A percentile compares a stretch with the other conserved stretches of the same genome.
Evolutionary conservation across 805 yeast species (phyloP).

Genomic region (Candida sphagnicola): DNA sequence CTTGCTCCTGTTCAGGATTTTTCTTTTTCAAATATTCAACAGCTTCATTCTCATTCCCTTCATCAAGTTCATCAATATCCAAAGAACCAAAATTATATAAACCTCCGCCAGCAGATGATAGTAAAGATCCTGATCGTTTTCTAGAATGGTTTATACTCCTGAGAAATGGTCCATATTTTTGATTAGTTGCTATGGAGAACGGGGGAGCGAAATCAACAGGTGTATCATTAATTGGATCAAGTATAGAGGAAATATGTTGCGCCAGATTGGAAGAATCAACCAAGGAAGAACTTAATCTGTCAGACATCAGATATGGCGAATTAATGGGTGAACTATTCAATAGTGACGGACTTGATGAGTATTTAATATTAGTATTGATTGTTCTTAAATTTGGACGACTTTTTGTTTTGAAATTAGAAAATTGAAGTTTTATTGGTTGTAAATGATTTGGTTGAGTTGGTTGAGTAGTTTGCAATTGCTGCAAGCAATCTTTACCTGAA

Average conservation of each 20-base stretch:
- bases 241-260: constrained; percentile 12
- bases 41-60: constrained; percentile 14
- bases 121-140: constrained; percentile 16
- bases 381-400: constrained; percentile 1
- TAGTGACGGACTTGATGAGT: neutral
- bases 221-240: constrained; percentile 37
- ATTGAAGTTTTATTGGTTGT: neutral
- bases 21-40: constrained; percentile 1
- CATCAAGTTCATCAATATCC: constrained; percentile 23
- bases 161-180: neutral
- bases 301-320: constrained; percentile 4
- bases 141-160: constrained; percentile 13
- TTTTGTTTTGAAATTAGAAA: neutral
- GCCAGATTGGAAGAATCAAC: constrained; percentile 21
- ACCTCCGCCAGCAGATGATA: constrained; percentile 21
- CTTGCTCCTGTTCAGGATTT: constrained; percentile 1
- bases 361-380: neutral
- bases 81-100: constrained; percentile 15
- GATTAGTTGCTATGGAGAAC: constrained; percentile 4
- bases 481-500: constrained; percentile 2
- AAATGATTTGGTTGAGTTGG: neutral
- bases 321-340: constrained; percentile 2
- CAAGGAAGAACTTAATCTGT: constrained; percentile 18
- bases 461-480: neutral
- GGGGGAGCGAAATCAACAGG: constrained; percentile 36